Conservation (phyloP, 176 grass and related monocot genomes). For the Triticum urartu region DNA sequence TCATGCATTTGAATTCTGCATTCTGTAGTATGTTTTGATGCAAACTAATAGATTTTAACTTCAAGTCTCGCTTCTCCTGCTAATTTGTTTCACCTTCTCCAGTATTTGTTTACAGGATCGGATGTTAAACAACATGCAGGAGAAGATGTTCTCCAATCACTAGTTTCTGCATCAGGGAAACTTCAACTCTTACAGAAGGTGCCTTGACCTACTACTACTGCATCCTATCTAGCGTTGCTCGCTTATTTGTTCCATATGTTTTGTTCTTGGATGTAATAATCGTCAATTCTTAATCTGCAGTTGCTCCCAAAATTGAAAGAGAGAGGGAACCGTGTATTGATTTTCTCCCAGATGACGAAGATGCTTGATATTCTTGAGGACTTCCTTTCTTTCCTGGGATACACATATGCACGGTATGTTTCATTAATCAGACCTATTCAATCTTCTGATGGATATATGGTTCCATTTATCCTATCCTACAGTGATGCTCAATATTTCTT, state of each 20-base stretch:
- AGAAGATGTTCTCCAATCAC: constrained; percentile 48
- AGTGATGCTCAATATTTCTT: not conserved
- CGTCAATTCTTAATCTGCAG: constrained; percentile 22
- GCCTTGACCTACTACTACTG: not conserved
- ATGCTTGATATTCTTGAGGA: constrained; percentile 79
- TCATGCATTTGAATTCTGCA: not conserved
- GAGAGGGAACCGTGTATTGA: constrained; percentile 58
- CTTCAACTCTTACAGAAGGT: constrained; percentile 69
- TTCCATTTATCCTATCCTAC: not conserved
- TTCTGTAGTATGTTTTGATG: not conserved
- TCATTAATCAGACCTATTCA: not conserved
- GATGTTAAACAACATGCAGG: constrained; percentile 31
- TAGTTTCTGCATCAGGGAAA: constrained; percentile 64
- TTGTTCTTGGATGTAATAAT: not conserved
- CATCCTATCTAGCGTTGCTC: not conserved
- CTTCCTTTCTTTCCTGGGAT: constrained; percentile 38
- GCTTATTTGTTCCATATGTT: not conserved
- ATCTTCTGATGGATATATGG: not conserved
- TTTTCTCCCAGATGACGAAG: constrained; percentile 67
- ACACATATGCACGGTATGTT: constrained; percentile 57
- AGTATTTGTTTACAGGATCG: constrained; percentile 57
- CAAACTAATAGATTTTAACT: not conserved
- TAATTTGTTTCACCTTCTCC: constrained; percentile 9
- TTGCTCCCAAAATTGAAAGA: constrained; percentile 74
- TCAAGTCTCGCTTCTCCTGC: not conserved